phyloP scores from a whole-genome alignment of 1,284 basidiomycete genomes.

The Cutaneotrichosporon dermatis region DNA sequence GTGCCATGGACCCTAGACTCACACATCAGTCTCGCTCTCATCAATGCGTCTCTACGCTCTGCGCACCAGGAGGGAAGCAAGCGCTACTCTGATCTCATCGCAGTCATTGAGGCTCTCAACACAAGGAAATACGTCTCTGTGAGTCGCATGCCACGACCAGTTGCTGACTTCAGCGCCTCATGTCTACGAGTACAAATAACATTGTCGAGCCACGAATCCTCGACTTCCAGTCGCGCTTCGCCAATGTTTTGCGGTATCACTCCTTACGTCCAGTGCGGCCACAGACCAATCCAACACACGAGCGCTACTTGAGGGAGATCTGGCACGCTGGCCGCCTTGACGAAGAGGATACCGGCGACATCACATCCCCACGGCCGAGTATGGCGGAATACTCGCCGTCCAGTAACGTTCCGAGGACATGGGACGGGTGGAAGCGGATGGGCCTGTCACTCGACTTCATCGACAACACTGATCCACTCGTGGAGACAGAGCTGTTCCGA shows the following conservation, averaged over 20 bases:
- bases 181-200: constrained; percentile 67
- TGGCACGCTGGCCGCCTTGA: constrained; percentile 57
- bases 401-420: constrained; percentile 13
- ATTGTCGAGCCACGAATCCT: constrained; percentile 78
- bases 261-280: constrained; percentile 73
- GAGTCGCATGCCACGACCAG: constrained; percentile 35
- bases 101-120: constrained; percentile 65
- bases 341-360: constrained; percentile 9
- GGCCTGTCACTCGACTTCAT: constrained; percentile 49
- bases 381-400: constrained; percentile 38
- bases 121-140: constrained; percentile 80
- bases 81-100: constrained; percentile 35
- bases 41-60: constrained; percentile 62
- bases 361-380: constrained; percentile 13
- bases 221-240: constrained; percentile 85
- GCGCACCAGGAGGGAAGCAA: constrained; percentile 36
- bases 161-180: constrained; percentile 60
- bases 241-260: constrained; percentile 72
- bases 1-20: not conserved
- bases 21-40: constrained; percentile 68
- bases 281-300: constrained; percentile 60
- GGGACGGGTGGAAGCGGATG: constrained; percentile 50
- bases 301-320: constrained; percentile 62
- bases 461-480: constrained; percentile 68
- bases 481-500: constrained; percentile 76